These are phyloP conservation scores for Ganoderma sinense DNA, from an alignment of 1,284 basidiomycete genomes.

Conservation along the genomic window DNA sequence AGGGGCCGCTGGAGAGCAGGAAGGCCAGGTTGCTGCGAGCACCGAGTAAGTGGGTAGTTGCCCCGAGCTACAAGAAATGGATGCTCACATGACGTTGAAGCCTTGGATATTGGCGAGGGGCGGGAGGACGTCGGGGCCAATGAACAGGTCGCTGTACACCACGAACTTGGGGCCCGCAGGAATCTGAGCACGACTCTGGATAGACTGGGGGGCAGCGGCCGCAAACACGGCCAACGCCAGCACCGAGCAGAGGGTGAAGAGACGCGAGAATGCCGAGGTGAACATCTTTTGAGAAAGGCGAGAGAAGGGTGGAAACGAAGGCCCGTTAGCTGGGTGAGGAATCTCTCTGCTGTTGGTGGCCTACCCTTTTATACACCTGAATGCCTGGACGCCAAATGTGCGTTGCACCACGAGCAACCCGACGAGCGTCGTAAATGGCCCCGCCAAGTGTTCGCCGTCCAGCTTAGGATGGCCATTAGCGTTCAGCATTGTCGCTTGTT, in stretches of 20 bases:
- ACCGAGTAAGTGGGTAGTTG: background rate
- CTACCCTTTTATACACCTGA: background rate
- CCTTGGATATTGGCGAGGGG: slow-evolving; percentile 22
- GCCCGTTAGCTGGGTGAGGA: slow-evolving; percentile 8
- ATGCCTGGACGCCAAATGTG: background rate
- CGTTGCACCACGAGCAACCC: background rate
- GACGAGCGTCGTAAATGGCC: background rate
- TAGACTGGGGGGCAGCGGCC: background rate
- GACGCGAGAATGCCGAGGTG: slow-evolving; percentile 12
- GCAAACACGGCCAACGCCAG: background rate
- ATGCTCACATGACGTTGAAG: slow-evolving; percentile 25
- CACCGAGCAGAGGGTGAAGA: slow-evolving; percentile 11
- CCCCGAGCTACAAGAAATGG: background rate
- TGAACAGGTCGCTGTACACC: slow-evolving; percentile 7
- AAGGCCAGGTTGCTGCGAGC: slow-evolving; percentile 21
- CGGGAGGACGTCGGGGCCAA: slow-evolving; percentile 16
- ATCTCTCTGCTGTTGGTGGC: background rate
- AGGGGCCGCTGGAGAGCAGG: slow-evolving; percentile 19
- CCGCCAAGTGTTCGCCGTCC: background rate
- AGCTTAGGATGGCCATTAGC: background rate
- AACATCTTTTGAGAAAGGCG: slow-evolving; percentile 5
- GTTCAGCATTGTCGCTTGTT: background rate
- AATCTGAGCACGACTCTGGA: background rate
- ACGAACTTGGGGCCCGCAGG: slow-evolving; percentile 12
- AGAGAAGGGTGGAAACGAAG: slow-evolving; percentile 1